Percentiles rank a stretch among this genome's conserved stretches.
These are phyloP conservation scores for Endocalyx cinctus DNA, from an alignment of 2,329 filamentous ascomycete species.

Conservation along the genomic window DNA sequence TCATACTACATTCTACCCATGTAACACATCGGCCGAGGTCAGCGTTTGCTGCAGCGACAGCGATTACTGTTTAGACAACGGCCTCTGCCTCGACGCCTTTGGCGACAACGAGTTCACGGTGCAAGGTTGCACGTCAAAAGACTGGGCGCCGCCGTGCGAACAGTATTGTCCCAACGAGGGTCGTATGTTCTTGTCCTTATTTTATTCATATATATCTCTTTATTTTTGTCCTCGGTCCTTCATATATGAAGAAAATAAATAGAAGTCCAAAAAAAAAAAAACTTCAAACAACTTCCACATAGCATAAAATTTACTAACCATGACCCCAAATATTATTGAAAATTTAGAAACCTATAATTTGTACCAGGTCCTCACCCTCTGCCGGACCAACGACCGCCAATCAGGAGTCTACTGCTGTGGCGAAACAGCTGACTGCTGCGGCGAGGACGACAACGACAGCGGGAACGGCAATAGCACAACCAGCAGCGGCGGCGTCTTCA, in stretches of 20 bases:
- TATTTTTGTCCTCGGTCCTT: too few species aligned
- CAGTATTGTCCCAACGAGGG: constrained; percentile 13
- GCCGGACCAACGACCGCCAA: constrained; percentile 5
- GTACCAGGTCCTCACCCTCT: constrained; percentile 11
- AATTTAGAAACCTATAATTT: constrained; percentile 5
- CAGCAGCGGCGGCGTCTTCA: constrained; percentile 1
- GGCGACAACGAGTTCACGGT: constrained; percentile 22
- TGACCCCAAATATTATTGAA: too few species aligned
- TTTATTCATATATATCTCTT: too few species aligned
- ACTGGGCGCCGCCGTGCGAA: constrained; percentile 20
- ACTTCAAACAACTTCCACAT: too few species aligned
- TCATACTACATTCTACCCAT: constrained; percentile 12
- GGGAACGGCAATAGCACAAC: too few species aligned
- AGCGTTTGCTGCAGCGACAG: constrained; percentile 20
- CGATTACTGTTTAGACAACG: constrained; percentile 24
- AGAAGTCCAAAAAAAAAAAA: too few species aligned
- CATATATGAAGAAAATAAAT: too few species aligned
- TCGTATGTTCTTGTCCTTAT: constrained; percentile 6
- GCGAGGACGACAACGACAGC: too few species aligned
- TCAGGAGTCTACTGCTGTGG: constrained; percentile 12
- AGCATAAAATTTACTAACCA: too few species aligned
- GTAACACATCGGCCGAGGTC: constrained; percentile 11
- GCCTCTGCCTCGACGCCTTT: constrained; percentile 22
- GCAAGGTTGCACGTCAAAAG: constrained; percentile 23
- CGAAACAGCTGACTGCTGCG: constrained; percentile 12